phyloP scores from a whole-genome alignment of 75 land plant species.

The Picea glauca region DNA sequence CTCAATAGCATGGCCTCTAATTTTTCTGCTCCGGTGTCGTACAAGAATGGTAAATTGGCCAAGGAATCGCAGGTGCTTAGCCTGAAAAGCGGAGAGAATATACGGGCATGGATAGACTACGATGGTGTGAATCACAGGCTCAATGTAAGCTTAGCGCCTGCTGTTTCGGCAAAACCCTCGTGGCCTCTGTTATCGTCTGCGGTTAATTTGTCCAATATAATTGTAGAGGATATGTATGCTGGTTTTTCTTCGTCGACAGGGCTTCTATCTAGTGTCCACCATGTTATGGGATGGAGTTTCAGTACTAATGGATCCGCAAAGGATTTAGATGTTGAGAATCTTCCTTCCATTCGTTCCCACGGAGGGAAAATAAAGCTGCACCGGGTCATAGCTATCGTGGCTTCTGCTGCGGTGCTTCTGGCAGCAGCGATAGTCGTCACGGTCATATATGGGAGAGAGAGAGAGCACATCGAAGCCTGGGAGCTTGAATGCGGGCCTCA shows the following conservation, averaged over 20 bases:
- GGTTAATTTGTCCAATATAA: constrained; percentile 14
- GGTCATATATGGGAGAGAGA: neutral
- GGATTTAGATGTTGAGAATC: constrained; percentile 5
- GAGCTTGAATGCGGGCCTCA: constrained; percentile 24
- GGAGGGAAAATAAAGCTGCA: neutral
- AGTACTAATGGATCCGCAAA: constrained; percentile 15
- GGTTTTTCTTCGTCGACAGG: constrained; percentile 45
- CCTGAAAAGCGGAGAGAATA: constrained; percentile 13
- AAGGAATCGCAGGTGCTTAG: constrained; percentile 10
- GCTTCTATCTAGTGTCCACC: constrained; percentile 15
- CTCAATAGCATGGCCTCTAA: constrained; percentile 39
- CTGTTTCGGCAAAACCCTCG: neutral
- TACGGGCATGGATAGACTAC: constrained; percentile 28
- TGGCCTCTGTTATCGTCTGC: constrained; percentile 16
- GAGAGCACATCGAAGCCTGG: constrained; percentile 13
- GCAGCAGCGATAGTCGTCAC: neutral
- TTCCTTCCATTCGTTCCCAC: constrained; percentile 1
- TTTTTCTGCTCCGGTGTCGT: constrained; percentile 26
- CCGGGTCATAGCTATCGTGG: neutral
- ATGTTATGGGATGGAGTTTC: constrained; percentile 32
- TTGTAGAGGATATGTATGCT: constrained; percentile 27
- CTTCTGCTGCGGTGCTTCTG: neutral
- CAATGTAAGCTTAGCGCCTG: constrained; percentile 14
- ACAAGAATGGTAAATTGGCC: neutral
- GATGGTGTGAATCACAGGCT: constrained; percentile 12